A percentile compares a stretch with the other conserved stretches of the same genome.
Evolutionary conservation across 352 stramenopile genomes (phyloP).

Genomic region (Pythium biforme): DNA sequence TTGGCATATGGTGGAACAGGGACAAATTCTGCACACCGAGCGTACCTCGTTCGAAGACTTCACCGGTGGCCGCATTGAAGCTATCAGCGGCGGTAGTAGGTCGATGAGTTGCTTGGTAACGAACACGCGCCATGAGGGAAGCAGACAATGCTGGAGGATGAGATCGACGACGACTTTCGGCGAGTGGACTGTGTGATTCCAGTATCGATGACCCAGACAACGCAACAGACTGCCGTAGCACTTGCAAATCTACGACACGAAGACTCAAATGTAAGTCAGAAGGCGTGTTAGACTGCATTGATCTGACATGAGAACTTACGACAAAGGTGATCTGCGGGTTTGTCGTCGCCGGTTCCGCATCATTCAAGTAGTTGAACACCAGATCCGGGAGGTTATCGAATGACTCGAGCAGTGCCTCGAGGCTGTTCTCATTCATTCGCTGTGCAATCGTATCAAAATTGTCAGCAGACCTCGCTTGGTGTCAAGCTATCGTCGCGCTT

Average conservation of each 20-base stretch:
- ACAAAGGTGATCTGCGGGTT: conserved; percentile 78
- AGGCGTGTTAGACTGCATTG: neutral
- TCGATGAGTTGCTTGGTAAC: conserved; percentile 84
- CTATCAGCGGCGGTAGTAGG: conserved; percentile 60
- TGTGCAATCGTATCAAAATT: conserved; percentile 13
- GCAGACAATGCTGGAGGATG: conserved; percentile 65
- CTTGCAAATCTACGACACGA: conserved; percentile 58
- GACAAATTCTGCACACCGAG: neutral
- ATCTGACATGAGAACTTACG: conserved; percentile 34
- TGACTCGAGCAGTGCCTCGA: conserved; percentile 77
- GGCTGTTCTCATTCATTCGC: conserved; percentile 78
- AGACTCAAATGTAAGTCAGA: neutral
- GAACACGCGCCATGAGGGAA: conserved; percentile 64
- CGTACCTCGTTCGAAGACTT: conserved; percentile 41
- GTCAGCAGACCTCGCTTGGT: no score
- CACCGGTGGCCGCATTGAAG: conserved; percentile 66
- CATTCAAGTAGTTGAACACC: conserved; percentile 82
- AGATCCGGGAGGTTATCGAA: conserved; percentile 87
- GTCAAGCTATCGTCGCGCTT: no score
- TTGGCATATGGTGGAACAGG: neutral
- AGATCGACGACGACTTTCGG: conserved; percentile 64
- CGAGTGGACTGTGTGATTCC: conserved; percentile 77
- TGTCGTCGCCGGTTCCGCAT: conserved; percentile 55
- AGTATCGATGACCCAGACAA: conserved; percentile 80
- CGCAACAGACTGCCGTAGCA: conserved; percentile 75